Evolutionary conservation across 306 rosid species (phyloP).

Genomic region (Quercus gilva): DNA sequence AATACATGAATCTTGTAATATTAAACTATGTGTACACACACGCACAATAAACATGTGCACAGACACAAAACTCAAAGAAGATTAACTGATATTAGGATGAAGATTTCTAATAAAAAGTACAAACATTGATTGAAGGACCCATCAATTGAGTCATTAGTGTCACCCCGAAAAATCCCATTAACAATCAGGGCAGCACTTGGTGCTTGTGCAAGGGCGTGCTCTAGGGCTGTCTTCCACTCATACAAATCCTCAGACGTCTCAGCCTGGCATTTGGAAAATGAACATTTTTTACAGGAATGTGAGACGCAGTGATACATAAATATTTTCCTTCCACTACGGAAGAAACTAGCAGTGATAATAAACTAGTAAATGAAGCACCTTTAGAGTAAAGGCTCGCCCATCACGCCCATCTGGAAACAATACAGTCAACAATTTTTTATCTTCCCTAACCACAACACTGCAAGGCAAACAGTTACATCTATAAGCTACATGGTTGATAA

Average conservation of each 20-base stretch:
- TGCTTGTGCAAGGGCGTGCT: slow-evolving; percentile 96
- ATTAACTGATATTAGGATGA: slow-evolving; percentile 2
- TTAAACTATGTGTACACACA: background rate
- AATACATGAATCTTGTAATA: slow-evolving; percentile 16
- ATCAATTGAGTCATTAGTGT: slow-evolving; percentile 76
- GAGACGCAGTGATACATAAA: slow-evolving; percentile 4
- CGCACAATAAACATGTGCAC: background rate
- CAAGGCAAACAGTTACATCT: slow-evolving; percentile 33
- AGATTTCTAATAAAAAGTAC: slow-evolving; percentile 33
- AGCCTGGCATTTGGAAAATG: slow-evolving; percentile 51
- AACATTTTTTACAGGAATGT: background rate
- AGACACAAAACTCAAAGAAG: slow-evolving; percentile 10
- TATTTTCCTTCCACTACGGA: background rate
- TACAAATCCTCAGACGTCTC: slow-evolving; percentile 93
- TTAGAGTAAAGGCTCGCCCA: slow-evolving; percentile 97
- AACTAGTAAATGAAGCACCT: slow-evolving; percentile 53
- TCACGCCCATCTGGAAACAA: slow-evolving; percentile 99
- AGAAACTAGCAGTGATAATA: background rate
- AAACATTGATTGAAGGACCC: slow-evolving; percentile 94
- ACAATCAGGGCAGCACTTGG: slow-evolving; percentile 99
- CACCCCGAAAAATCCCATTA: slow-evolving; percentile 88
- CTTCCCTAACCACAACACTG: slow-evolving; percentile 99
- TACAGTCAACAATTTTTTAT: slow-evolving; percentile 93
- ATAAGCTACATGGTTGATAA: slow-evolving; percentile 20
- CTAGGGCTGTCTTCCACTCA: slow-evolving; percentile 98